phyloP scores from a whole-genome alignment of 2,329 filamentous ascomycete species.

The Diplodia seriata region DNA sequence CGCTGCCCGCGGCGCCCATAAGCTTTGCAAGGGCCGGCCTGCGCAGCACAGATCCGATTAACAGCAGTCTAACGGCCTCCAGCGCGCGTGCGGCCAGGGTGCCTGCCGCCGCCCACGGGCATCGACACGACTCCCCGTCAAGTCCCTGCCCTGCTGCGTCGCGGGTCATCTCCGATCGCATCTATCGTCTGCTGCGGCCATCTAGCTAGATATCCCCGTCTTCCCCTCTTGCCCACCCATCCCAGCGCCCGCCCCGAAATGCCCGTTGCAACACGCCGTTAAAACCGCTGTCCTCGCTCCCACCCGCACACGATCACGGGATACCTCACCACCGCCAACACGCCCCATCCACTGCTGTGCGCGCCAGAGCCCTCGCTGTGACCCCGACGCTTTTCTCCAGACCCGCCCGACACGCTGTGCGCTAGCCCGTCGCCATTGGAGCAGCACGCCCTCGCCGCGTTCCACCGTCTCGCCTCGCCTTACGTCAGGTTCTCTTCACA shows the following conservation, averaged over 20 bases:
- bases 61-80: conserved; percentile 27
- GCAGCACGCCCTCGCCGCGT: conserved; percentile 9
- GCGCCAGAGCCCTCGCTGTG: conserved; percentile 1
- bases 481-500: conserved; percentile 24
- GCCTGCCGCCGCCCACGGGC: conserved; percentile 29
- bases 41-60: conserved; percentile 31
- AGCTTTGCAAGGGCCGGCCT: conserved; percentile 30
- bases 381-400: background rate
- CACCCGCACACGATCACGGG: conserved; percentile 23
- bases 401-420: conserved; percentile 1
- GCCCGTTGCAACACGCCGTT: conserved; percentile 25
- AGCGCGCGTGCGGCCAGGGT: conserved; percentile 27
- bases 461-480: conserved; percentile 19
- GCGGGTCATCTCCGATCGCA: conserved; percentile 49
- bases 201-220: conserved; percentile 38
- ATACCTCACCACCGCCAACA: conserved; percentile 9
- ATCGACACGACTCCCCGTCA: conserved; percentile 23
- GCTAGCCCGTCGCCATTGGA: conserved; percentile 25
- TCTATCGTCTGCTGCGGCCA: conserved; percentile 35
- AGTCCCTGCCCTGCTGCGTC: conserved; percentile 31
- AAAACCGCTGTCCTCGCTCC: conserved; percentile 27
- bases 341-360: conserved; percentile 6
- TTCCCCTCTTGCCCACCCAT: conserved; percentile 32
- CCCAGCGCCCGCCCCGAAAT: conserved; percentile 25
- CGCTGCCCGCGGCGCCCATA: conserved; percentile 29